Evolutionary conservation across 169 alveolate species (phyloP).

Genomic region (Plasmodium blacklocki): DNA sequence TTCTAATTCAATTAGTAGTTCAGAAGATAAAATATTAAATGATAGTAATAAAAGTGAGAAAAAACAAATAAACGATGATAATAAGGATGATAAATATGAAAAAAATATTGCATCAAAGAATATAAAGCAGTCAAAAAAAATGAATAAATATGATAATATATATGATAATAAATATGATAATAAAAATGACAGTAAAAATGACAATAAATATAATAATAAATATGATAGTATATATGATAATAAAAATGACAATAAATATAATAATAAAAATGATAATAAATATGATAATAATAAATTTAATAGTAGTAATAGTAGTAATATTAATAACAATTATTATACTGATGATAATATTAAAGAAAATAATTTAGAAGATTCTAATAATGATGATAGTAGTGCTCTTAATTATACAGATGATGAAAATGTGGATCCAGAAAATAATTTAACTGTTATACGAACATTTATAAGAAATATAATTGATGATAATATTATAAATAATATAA

Average conservation of each 20-base stretch:
- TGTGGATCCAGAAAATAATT: conserved; percentile 22
- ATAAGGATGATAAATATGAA: too few species aligned
- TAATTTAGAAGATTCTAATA: conserved; percentile 6
- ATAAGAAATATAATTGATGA: conserved; percentile 56
- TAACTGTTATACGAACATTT: conserved; percentile 50
- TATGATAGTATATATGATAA: background rate
- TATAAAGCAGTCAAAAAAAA: too few species aligned
- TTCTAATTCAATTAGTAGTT: too few species aligned
- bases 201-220: background rate
- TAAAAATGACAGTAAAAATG: too few species aligned
- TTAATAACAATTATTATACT: conserved; percentile 2
- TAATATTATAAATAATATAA: conserved; percentile 58
- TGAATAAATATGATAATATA: too few species aligned
- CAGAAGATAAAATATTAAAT: too few species aligned
- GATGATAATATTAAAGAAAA: conserved; percentile 4
- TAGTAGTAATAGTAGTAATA: conserved; percentile 4
- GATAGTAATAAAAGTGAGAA: too few species aligned
- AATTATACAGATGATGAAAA: conserved; percentile 4
- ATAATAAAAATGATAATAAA: background rate
- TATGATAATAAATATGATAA: too few species aligned
- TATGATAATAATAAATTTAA: background rate
- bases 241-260: too few species aligned
- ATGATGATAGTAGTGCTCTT: conserved; percentile 6
- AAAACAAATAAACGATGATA: too few species aligned
- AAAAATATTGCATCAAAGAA: too few species aligned